Evolutionary conservation across 2,329 filamentous ascomycete genomes (phyloP).

Genomic region (Hortaea sp.): DNA sequence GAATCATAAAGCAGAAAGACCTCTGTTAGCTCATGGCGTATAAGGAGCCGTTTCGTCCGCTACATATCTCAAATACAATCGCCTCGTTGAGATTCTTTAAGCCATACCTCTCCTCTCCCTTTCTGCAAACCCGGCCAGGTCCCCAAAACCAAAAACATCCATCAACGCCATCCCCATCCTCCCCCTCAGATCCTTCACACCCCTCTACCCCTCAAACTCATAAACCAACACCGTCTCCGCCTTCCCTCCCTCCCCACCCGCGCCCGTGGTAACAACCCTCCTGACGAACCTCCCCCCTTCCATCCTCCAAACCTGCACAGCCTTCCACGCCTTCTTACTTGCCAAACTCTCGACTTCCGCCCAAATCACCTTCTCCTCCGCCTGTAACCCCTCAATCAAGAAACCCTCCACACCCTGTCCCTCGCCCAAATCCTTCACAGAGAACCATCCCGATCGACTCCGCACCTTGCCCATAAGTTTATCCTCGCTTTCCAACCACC

Average conservation of each 20-base stretch:
- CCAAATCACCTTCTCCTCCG: background rate
- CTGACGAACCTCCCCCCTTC: background rate
- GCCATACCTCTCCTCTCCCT: background rate
- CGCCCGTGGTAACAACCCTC: background rate
- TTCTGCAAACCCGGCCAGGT: background rate
- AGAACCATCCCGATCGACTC: background rate
- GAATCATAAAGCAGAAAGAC: background rate
- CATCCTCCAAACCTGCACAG: background rate
- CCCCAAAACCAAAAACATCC: background rate
- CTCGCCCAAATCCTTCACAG: background rate
- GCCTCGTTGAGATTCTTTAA: background rate
- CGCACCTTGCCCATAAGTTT: background rate
- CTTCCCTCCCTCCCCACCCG: background rate
- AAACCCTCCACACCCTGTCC: background rate
- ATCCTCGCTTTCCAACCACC: background rate
- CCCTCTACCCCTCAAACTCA: background rate
- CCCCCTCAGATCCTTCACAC: too few relatives aligned
- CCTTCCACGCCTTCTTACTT: background rate
- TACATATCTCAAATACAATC: too few relatives aligned
- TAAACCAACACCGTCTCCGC: background rate
- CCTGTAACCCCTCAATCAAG: background rate
- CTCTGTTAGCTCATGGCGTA: background rate
- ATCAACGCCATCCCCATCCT: too few relatives aligned
- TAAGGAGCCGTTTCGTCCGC: too few relatives aligned
- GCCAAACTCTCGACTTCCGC: background rate